Base-by-base conservation (phyloP, 1,284 basidiomycete genomes). In the Golubevia pallescens region DNA sequence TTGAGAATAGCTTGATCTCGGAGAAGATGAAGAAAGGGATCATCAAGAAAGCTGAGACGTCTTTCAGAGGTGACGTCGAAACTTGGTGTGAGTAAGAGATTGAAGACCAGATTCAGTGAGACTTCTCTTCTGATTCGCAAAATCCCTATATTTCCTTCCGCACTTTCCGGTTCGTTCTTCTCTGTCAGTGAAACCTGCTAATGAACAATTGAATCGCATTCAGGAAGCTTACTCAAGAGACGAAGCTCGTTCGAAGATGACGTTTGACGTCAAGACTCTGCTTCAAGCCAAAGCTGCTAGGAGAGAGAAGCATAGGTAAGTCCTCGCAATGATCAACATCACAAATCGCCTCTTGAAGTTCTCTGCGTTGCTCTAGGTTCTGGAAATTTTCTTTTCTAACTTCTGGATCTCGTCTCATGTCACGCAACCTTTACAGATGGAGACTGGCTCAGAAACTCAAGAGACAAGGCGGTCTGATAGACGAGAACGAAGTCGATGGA, bases 281-380 rank as follows among this genome's bases (percentile, higher is more conserved):
- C 62, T 66, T 6, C 57, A 64, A 51, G 78, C 80, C 3, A 71
- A 82, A 56, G 63, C 65, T 54, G 78, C 77, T 8, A 68, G 73
- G 23, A 52, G 62, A 3, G 72, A 73, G 21, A 73, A 70, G 52
- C 60, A 60, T 53, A 62, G 73, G 60, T 62, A n/a, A 19, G 61
- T 56, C 3, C 4, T 61, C 28, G 28, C 28, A 28, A 28, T 28
- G 28, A 28, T 28, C 28, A 28, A 6, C 28, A 28, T 28, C 28
- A 28, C n/a, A 10, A 38, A 38, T 48, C 42, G 42, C 8, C 6
- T 48, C 13, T 48, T 48, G 13, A 48, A 13, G 42, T 14, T 48
- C 6, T 6, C 16, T 48, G 16, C 13, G 8, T 13, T 38, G 34
- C 34, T 38, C 10, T 38, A 4, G 34, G 5, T 38, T 38, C 34